Conservation (phyloP, 768 basidiomycete genomes). For the Amanita rubescens region DNA sequence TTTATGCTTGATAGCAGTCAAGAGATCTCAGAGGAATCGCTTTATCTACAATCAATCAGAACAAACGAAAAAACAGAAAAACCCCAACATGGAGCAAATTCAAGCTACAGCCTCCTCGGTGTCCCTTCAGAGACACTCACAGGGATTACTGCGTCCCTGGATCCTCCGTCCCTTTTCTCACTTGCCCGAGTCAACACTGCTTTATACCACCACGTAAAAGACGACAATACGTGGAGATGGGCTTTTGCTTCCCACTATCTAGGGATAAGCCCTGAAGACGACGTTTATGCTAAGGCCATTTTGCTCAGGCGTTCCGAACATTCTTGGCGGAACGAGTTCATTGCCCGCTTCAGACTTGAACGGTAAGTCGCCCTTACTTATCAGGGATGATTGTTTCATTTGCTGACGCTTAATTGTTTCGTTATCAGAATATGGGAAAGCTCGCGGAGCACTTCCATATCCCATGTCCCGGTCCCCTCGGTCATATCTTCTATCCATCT, state of each 20-base stretch:
- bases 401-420: neutral
- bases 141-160: conserved; percentile 66
- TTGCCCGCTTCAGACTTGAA: conserved; percentile 44
- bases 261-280: conserved; percentile 57
- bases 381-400: neutral
- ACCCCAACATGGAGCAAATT: conserved; percentile 51
- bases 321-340: conserved; percentile 68
- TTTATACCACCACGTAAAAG: conserved; percentile 58
- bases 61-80: conserved; percentile 18
- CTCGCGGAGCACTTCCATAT: conserved; percentile 50
- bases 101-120: conserved; percentile 33
- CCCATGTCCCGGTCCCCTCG: conserved; percentile 59
- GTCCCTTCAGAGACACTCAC: conserved; percentile 69
- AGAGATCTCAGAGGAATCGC: conserved; percentile 29
- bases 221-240: conserved; percentile 75
- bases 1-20: conserved; percentile 66
- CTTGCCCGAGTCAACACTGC: conserved; percentile 45
- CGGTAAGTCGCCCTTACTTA: conserved; percentile 30
- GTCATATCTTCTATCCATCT: conserved; percentile 52
- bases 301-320: conserved; percentile 47
- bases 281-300: conserved; percentile 40
- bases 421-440: conserved; percentile 60
- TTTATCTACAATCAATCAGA: conserved; percentile 24
- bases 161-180: conserved; percentile 51
- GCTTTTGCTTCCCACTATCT: conserved; percentile 67